These are phyloP conservation scores for Ceratocystis eucalypticola DNA, from an alignment of 2,329 filamentous ascomycete species.

Conservation along the genomic window DNA sequence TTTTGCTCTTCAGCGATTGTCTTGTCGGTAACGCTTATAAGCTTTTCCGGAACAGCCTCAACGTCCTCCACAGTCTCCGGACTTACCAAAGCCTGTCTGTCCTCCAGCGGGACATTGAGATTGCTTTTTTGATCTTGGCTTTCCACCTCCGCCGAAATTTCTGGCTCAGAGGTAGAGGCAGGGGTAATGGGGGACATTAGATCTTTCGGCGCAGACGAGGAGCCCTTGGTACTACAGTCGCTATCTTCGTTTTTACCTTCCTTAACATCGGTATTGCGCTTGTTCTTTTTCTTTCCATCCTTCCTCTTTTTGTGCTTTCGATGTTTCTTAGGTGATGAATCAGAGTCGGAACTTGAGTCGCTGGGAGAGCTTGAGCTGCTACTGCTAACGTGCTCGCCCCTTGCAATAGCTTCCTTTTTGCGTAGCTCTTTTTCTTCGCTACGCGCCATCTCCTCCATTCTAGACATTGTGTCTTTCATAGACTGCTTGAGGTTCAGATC, in stretches of 20 bases:
- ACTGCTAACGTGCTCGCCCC: background rate
- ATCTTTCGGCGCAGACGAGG: background rate
- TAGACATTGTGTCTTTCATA: constrained; percentile 8
- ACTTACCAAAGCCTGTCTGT: background rate
- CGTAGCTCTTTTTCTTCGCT: constrained; percentile 7
- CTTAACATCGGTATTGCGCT: background rate
- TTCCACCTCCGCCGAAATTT: background rate
- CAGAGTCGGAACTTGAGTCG: background rate
- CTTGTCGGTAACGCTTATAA: background rate
- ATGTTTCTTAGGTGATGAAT: background rate
- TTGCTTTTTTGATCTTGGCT: background rate
- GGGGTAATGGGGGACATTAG: background rate
- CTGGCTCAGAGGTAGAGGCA: constrained; percentile 6
- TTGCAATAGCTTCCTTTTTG: background rate
- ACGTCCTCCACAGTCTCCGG: background rate
- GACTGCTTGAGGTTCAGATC: constrained; percentile 13
- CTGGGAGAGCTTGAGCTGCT: background rate
- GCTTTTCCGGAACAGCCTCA: background rate
- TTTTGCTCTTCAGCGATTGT: background rate
- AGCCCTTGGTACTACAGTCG: background rate
- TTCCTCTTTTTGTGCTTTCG: constrained; percentile 7
- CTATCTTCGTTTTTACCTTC: background rate
- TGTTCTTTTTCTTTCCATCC: background rate
- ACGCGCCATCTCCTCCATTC: background rate
- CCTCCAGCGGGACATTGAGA: background rate